Evolutionary conservation across 441 rosid genomes (phyloP).

Genomic region (Mallotus repandus): DNA sequence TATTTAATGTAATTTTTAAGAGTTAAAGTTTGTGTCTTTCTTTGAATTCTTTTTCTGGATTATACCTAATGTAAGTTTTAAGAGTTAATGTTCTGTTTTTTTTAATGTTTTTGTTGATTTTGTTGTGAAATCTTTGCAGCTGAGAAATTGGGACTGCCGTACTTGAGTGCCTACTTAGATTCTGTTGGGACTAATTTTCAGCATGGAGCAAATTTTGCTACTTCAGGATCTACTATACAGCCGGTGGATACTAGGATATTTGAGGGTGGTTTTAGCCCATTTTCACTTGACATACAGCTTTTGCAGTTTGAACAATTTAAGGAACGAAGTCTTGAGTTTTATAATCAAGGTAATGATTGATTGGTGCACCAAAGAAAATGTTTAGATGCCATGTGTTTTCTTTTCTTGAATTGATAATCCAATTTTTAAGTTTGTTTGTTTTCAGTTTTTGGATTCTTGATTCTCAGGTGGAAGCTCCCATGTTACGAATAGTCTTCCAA

Average conservation of each 20-base stretch:
- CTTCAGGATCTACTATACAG: slow-evolving; percentile 36
- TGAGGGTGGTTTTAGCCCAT: slow-evolving; percentile 52
- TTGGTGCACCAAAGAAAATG: no score
- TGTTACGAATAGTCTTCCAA: slow-evolving; percentile 35
- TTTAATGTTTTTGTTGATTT: not conserved
- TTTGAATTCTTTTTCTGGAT: no score
- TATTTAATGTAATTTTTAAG: not conserved
- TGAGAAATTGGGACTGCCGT: slow-evolving; percentile 31
- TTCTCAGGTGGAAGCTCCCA: slow-evolving; percentile 29
- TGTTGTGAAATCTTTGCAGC: slow-evolving; percentile 20
- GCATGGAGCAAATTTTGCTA: slow-evolving; percentile 50
- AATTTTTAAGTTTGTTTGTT: not conserved
- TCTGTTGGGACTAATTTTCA: slow-evolving; percentile 34
- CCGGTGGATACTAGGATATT: slow-evolving; percentile 30
- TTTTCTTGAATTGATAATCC: slow-evolving; percentile 1
- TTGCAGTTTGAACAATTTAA: slow-evolving; percentile 67
- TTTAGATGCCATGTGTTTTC: not conserved
- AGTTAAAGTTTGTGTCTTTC: not conserved
- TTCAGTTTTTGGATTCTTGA: slow-evolving; percentile 8
- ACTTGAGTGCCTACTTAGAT: slow-evolving; percentile 39
- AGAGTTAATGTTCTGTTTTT: no score
- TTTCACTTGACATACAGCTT: slow-evolving; percentile 68
- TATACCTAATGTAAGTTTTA: no score
- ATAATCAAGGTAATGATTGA: slow-evolving; percentile 21
- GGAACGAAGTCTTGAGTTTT: slow-evolving; percentile 25